A percentile compares a stretch with the other conserved stretches of the same genome.
Conservation (phyloP, 352 stramenopile species). For the Phytophthora sp. region DNA sequence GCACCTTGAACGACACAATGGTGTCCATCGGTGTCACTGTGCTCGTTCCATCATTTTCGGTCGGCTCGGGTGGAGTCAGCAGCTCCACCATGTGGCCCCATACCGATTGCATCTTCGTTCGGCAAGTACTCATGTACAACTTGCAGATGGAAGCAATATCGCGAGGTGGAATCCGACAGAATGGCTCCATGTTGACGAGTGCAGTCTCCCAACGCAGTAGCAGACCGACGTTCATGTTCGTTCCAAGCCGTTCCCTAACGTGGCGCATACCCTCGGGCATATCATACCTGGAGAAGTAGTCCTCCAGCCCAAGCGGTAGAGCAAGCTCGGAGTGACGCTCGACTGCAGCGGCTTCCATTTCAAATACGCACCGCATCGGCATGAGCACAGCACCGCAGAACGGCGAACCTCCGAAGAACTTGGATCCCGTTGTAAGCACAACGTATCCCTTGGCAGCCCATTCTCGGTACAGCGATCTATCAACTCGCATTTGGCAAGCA, state of each 20-base stretch:
- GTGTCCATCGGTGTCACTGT: constrained; percentile 61
- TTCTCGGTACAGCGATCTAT: constrained; percentile 62
- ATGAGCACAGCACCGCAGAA: constrained; percentile 89
- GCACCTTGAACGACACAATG: constrained; percentile 85
- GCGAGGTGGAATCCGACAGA: constrained; percentile 54
- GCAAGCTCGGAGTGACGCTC: constrained; percentile 65
- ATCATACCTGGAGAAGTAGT: constrained; percentile 88
- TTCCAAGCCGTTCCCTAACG: constrained; percentile 55
- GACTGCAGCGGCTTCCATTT: constrained; percentile 76
- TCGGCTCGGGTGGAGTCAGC: constrained; percentile 27
- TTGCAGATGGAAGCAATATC: constrained; percentile 56
- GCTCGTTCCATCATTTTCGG: constrained; percentile 17
- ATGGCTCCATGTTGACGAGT: constrained; percentile 83
- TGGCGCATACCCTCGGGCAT: constrained; percentile 72
- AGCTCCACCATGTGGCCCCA: constrained; percentile 60
- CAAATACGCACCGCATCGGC: constrained; percentile 73
- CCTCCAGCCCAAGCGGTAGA: constrained; percentile 70
- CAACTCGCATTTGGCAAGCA: constrained; percentile 87
- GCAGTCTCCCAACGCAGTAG: constrained; percentile 85
- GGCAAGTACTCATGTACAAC: constrained; percentile 66
- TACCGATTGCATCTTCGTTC: constrained; percentile 44
- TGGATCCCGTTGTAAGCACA: constrained; percentile 85
- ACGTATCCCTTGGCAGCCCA: constrained; percentile 73
- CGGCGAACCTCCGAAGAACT: constrained; percentile 87
- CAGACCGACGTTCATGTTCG: constrained; percentile 78